These are phyloP conservation scores for Binderoboletus segoi DNA, from an alignment of 1,284 basidiomycete species.

Conservation along the genomic window DNA sequence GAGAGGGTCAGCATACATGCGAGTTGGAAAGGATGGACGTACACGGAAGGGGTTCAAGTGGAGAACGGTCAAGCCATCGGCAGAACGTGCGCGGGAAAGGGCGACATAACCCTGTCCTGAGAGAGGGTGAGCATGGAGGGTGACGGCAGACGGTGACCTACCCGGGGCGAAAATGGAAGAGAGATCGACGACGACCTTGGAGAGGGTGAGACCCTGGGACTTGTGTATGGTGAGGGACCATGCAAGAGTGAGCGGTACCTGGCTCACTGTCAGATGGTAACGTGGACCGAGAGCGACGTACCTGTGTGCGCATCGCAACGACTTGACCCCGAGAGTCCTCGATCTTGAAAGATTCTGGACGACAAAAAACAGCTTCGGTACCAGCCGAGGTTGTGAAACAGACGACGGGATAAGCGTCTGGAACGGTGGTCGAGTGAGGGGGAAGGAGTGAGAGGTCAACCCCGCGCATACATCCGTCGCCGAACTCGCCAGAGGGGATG, in stretches of 20 bases:
- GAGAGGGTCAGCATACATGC: no score
- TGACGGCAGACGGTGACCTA: no score
- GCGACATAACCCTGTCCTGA: no score
- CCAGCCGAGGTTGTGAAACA: background rate
- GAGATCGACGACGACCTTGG: background rate
- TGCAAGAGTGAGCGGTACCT: background rate
- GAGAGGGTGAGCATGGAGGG: no score
- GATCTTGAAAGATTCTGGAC: background rate
- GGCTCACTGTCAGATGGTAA: no score
- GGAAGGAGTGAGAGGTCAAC: background rate
- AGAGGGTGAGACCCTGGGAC: background rate
- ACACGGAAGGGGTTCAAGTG: no score
- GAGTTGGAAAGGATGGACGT: no score
- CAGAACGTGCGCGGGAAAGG: no score
- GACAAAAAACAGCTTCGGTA: background rate
- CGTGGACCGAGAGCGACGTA: background rate
- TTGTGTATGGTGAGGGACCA: constrained; percentile 2
- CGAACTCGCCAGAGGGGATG: background rate
- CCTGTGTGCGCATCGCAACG: background rate
- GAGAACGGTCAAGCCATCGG: no score
- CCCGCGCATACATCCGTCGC: background rate
- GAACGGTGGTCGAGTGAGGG: background rate
- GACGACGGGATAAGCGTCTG: background rate
- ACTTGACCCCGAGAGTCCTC: background rate
- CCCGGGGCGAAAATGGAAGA: background rate